These are phyloP conservation scores for Cicer bijugum DNA, from an alignment of 306 rosid genomes.

Conservation along the genomic window DNA sequence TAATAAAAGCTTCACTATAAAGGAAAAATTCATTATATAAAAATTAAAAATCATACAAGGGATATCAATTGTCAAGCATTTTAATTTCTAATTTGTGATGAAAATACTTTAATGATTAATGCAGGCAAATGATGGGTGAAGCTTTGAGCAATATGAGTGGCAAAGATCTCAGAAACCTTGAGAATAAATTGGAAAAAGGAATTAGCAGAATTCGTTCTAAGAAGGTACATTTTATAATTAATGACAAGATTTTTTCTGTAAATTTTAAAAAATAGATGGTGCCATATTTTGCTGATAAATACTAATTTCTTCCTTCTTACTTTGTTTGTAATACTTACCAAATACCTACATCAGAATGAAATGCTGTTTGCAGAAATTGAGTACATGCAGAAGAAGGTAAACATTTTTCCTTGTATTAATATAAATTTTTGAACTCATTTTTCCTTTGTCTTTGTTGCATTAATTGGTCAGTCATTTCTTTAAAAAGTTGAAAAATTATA, in stretches of 20 bases:
- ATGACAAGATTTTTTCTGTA: not conserved
- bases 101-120: not conserved
- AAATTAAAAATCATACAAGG: not conserved
- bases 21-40: not conserved
- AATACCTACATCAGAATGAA: slow-evolving; percentile 66
- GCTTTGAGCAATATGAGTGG: slow-evolving; percentile 47
- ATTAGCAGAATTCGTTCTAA: slow-evolving; percentile 74
- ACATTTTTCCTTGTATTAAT: not conserved
- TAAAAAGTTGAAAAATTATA: not conserved
- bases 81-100: not conserved
- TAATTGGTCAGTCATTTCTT: not conserved
- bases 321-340: slow-evolving; percentile 32
- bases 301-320: slow-evolving; percentile 12
- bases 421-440: not conserved
- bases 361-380: slow-evolving; percentile 78
- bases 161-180: slow-evolving; percentile 68
- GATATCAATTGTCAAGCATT: slow-evolving; percentile 8
- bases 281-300: slow-evolving; percentile 2
- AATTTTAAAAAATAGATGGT: not conserved
- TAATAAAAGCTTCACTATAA: not conserved
- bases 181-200: slow-evolving; percentile 75
- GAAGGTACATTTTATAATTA: slow-evolving; percentile 58
- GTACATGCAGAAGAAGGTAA: slow-evolving; percentile 78
- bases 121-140: slow-evolving; percentile 81
- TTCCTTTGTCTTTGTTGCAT: not conserved